Base-by-base conservation (phyloP, 1,139 yeast genomes). In the Suhomyces guaymorum region DNA sequence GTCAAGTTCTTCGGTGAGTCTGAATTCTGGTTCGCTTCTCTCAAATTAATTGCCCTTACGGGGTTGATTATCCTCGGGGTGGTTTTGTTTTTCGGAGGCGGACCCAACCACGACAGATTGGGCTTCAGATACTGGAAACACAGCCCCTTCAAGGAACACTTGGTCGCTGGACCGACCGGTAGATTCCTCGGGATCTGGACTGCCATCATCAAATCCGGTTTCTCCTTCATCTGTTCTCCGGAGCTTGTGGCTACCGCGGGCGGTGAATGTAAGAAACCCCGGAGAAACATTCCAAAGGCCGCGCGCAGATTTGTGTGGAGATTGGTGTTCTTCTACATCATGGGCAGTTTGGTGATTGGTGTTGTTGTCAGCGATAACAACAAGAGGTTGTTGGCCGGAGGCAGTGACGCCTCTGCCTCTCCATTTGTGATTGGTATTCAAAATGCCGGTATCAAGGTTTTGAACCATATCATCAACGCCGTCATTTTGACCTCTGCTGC, bases 391-490 rank as follows among this genome's bases (percentile, higher is more conserved):
- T 52, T 70, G 54, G 37, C 42, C 14, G 70, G 67, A 24, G 48
- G 56, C 4, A 44, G 57, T 21, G 63, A 65, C 48, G 77, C 77
- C 26, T 60, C 69, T 14, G 75, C 75, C n/a, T 70, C 75, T 27
- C 75, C 78, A 7, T 73, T 70, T 43, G 78, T 72, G 30, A 43
- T 66, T 54, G 63, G 82, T 52, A 54, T 76, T 62, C 46, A 70
- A 48, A 80, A 78, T 47, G 84, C 89, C 4, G 72, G 78, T 4
- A 80, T 82, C 42, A 63, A 61, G 0, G 82, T 72, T 1, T 62
- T 83, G 44, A 80, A 83, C 43, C 82, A 80, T 49, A 68, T 84
- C 33, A 68, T 84, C 47, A 84, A 84, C 51, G 90, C 81, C 2
- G 78, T 78, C 46, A 78, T 84, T 38, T 61, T 84, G 53, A 63